Conservation (phyloP, 2,329 filamentous ascomycete genomes). For the Penicillium sp. region DNA sequence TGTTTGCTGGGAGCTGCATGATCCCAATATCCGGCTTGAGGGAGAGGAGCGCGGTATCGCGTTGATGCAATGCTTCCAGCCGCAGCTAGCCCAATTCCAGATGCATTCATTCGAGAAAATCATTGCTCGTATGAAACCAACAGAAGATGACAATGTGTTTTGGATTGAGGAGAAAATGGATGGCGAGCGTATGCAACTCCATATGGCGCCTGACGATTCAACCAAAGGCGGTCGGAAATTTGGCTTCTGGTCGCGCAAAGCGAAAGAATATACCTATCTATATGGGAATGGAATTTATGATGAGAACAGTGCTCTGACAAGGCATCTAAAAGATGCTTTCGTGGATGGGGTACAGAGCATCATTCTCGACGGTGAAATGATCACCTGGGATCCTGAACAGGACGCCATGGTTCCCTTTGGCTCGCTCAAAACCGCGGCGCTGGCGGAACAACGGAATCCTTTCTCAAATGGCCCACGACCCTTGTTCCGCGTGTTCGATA, state of each 20-base stretch:
- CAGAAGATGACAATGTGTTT: slow-evolving; percentile 71
- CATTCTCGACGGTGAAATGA: slow-evolving; percentile 97
- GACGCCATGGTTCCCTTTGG: slow-evolving; percentile 88
- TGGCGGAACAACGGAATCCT: slow-evolving; percentile 74
- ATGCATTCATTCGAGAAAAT: slow-evolving; percentile 78
- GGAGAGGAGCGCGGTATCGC: slow-evolving; percentile 72
- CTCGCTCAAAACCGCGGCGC: slow-evolving; percentile 85
- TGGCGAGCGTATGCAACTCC: slow-evolving; percentile 94
- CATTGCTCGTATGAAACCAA: slow-evolving; percentile 65
- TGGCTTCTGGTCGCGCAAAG: slow-evolving; percentile 91
- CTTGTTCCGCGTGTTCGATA: slow-evolving; percentile 84
- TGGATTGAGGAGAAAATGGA: slow-evolving; percentile 99
- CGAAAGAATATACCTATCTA: slow-evolving; percentile 92
- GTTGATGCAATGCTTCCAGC: slow-evolving; percentile 94
- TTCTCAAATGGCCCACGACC: slow-evolving; percentile 67
- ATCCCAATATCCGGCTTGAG: slow-evolving; percentile 70
- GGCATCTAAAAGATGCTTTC: slow-evolving; percentile 77
- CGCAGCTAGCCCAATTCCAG: slow-evolving; percentile 90
- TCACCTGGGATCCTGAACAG: slow-evolving; percentile 88
- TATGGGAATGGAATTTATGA: slow-evolving; percentile 79
- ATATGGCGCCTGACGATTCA: slow-evolving; percentile 73
- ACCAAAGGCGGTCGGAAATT: slow-evolving; percentile 72
- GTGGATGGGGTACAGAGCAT: slow-evolving; percentile 74
- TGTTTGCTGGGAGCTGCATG: slow-evolving; percentile 90
- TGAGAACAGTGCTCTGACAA: slow-evolving; percentile 72